Conservation (phyloP, 371 early-diverging fungal species). For the Mucor piriformis region DNA sequence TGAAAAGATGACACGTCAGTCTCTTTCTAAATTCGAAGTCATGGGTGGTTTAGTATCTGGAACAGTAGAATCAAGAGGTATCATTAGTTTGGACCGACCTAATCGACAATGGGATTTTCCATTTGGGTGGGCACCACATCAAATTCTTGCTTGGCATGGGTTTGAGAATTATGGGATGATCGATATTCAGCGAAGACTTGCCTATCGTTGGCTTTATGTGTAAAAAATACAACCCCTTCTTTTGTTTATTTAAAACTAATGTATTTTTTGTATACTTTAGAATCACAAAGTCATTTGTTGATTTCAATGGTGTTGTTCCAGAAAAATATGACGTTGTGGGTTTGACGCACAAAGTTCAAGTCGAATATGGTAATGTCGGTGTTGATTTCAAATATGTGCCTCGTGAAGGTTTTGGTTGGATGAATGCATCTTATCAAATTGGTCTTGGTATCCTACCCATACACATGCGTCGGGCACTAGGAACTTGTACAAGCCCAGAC, state of each 20-base stretch:
- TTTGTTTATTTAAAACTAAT: background rate
- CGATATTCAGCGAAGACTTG: slow-evolving; percentile 72
- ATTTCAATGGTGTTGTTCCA: slow-evolving; percentile 96
- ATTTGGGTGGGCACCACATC: slow-evolving; percentile 96
- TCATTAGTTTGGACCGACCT: slow-evolving; percentile 73
- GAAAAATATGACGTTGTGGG: slow-evolving; percentile 96
- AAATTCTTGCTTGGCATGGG: slow-evolving; percentile 91
- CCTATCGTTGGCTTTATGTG: slow-evolving; percentile 92
- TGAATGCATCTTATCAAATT: slow-evolving; percentile 92
- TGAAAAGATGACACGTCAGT: slow-evolving; percentile 40
- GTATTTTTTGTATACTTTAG: slow-evolving; percentile 25
- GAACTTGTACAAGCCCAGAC: slow-evolving; percentile 80
- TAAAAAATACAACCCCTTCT: slow-evolving; percentile 23
- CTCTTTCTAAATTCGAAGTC: slow-evolving; percentile 73
- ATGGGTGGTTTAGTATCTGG: slow-evolving; percentile 83
- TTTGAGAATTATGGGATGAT: slow-evolving; percentile 77
- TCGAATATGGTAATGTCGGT: slow-evolving; percentile 96
- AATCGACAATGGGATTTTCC: slow-evolving; percentile 95
- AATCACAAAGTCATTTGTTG: slow-evolving; percentile 92
- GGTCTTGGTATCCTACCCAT: slow-evolving; percentile 77
- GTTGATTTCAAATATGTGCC: slow-evolving; percentile 94
- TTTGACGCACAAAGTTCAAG: slow-evolving; percentile 89
- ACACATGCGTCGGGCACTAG: slow-evolving; percentile 79
- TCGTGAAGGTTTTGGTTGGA: slow-evolving; percentile 98
- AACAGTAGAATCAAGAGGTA: slow-evolving; percentile 79